Conservation (phyloP, 2,329 filamentous ascomycete species). For the Hypoxylon sp. region DNA sequence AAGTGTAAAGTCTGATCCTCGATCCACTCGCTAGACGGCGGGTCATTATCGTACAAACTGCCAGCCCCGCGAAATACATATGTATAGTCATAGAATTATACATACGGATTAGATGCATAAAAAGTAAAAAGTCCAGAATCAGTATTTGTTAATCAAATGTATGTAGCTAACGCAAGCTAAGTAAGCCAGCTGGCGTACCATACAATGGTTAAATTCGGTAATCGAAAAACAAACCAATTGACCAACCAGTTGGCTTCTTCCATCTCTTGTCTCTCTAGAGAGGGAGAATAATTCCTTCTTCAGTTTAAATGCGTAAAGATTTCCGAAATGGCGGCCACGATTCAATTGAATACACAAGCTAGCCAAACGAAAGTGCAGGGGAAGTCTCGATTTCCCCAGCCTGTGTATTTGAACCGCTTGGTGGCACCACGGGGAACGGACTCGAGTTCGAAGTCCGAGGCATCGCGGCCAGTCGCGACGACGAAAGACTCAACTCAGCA, state of each 20-base stretch:
- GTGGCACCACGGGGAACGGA: background rate
- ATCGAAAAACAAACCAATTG: background rate
- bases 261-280: background rate
- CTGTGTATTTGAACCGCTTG: conserved; percentile 2
- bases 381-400: background rate
- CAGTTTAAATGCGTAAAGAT: background rate
- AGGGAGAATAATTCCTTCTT: background rate
- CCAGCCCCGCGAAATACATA: background rate
- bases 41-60: no score
- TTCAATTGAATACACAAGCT: background rate
- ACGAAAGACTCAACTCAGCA: background rate
- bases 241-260: background rate
- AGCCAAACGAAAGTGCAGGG: background rate
- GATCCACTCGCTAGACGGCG: no score
- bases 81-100: background rate
- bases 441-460: background rate
- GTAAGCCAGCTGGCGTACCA: background rate
- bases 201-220: no score
- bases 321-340: background rate
- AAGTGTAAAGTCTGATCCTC: no score
- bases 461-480: background rate
- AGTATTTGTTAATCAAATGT: background rate
- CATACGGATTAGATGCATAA: background rate
- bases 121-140: background rate
- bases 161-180: background rate